A percentile compares a stretch with the other conserved stretches of the same genome.
phyloP scores from a whole-genome alignment of 2,329 filamentous ascomycete genomes.

The Fusarium tanahbumbuense region DNA sequence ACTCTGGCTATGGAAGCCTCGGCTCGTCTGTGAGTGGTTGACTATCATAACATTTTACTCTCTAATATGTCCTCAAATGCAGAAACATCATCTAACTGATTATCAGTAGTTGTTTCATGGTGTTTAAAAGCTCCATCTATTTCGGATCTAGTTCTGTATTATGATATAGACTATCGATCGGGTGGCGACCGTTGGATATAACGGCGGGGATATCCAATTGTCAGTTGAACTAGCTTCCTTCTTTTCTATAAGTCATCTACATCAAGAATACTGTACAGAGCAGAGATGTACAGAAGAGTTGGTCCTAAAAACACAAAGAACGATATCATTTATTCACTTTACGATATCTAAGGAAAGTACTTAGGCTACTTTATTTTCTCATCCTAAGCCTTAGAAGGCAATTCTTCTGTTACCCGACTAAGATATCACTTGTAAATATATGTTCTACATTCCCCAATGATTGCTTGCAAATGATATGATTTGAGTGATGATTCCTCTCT shows the following conservation, averaged over 20 bases:
- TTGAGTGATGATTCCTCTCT: too few species aligned
- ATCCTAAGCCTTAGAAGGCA: fast-evolving
- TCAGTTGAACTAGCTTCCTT: neutral
- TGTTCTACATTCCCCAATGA: too few species aligned
- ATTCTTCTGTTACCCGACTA: fast-evolving
- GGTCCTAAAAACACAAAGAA: fast-evolving
- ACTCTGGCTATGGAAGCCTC: constrained; percentile 2
- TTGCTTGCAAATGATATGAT: too few species aligned
- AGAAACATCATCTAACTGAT: neutral
- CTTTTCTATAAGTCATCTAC: neutral
- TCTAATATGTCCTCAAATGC: too few species aligned
- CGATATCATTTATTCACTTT: neutral
- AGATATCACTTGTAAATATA: too few species aligned
- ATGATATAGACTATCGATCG: neutral
- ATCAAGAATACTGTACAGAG: neutral
- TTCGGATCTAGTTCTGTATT: neutral
- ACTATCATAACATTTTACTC: neutral
- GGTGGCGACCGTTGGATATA: constrained; percentile 10
- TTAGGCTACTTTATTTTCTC: fast-evolving
- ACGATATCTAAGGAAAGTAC: fast-evolving
- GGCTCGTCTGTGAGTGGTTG: constrained; percentile 2
- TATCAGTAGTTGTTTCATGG: neutral
- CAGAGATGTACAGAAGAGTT: neutral
- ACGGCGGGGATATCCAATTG: neutral
- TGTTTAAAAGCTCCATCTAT: neutral